Percentiles rank a stretch among this genome's conserved stretches.
These are phyloP conservation scores for Atalantia buxifolia DNA, from an alignment of 345 rosid genomes.

Conservation along the genomic window DNA sequence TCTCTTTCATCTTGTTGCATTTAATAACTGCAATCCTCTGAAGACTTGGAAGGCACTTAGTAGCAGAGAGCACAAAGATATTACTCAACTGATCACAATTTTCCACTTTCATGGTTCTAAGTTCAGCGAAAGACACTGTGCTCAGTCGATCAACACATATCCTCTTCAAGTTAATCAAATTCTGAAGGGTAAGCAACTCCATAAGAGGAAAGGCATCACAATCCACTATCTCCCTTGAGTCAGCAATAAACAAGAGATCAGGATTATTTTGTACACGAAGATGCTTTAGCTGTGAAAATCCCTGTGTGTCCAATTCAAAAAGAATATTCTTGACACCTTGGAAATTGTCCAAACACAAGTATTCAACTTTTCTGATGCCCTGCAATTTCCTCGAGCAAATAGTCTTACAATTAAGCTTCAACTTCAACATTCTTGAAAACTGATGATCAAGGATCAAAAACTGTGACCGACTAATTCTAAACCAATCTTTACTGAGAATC, in stretches of 20 bases:
- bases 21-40: conserved; percentile 8
- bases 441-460: background rate
- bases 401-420: background rate
- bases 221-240: background rate
- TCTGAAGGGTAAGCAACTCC: background rate
- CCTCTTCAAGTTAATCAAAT: conserved; percentile 6
- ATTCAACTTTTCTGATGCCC: background rate
- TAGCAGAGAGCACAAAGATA: conserved; percentile 6
- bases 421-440: background rate
- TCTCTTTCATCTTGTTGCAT: background rate
- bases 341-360: conserved; percentile 14
- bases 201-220: conserved; percentile 2
- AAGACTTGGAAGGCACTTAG: conserved; percentile 14
- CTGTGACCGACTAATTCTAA: background rate
- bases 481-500: background rate
- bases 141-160: background rate
- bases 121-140: conserved; percentile 1
- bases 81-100: background rate
- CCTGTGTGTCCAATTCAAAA: background rate
- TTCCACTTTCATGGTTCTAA: conserved; percentile 6
- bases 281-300: conserved; percentile 11
- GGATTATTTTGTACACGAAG: background rate
- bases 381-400: background rate
- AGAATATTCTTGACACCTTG: background rate
- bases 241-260: background rate